Evolutionary conservation across 805 yeast species (phyloP), one percentile per base, ranked within the genome.

Genomic region (Zygosaccharomyces rouxii): DNA sequence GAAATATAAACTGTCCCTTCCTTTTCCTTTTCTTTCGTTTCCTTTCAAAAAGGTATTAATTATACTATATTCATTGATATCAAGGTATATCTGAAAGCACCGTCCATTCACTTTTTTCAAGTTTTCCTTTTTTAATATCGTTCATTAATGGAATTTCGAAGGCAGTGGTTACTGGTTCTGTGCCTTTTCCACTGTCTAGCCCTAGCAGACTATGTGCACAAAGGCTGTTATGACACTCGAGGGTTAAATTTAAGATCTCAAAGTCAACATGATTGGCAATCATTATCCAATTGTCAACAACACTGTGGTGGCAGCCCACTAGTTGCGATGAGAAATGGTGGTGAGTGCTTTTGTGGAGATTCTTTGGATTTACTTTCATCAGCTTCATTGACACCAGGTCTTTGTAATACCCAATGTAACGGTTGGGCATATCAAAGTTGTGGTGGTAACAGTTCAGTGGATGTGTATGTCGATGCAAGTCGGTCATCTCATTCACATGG

Each of bases 281-380:
- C 89, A 7, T 75, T 80, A 14, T 70, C 76, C 6, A 69, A 78
- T 59, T 84, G 94, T 64, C 69, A 72, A 49, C 54, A 58, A 6
- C 69, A 71, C 52, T 84, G 96, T 67, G 56, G 66, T 47, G 75
- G 76, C 7, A 70, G 66, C 58, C 67, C 71, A 18, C 71, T 74
- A 16, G 76, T 76, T 37, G 89, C 84, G 3, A 62, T 79, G 29
- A 62, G 74, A 10, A 65, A 73, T 44, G 87, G 89, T 7, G 58
- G 71, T 22, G 63, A 66, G 16, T 86, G 95, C 64, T 84, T 76
- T 59, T 86, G 95, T 65, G 92, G 92, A 23, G 68, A 75, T 57
- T 52, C 69, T 1, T 44, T 47, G 9, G 33, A 47, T 5, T 30
- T 38, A 9, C 35, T 62, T 29, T 49, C 65, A 1, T 70, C 77